A percentile compares a stretch with the other conserved stretches of the same genome.
phyloP scores from a whole-genome alignment of 192 early-diverging fungal genomes.

The Backusella sp. region DNA sequence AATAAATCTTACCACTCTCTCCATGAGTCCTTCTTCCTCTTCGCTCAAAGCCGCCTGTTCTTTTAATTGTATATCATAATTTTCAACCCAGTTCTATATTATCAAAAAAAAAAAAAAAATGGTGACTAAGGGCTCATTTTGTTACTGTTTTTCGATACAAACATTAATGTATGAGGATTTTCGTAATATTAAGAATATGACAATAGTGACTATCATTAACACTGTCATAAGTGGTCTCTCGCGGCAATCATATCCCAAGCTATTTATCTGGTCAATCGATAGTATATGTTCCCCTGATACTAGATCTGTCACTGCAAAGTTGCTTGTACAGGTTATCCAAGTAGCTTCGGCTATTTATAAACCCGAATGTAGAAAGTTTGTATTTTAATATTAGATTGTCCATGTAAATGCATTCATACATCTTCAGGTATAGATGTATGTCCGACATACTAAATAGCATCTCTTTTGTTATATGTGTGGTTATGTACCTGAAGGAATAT shows the following conservation, averaged over 20 bases:
- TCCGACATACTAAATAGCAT: not conserved
- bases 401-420: not conserved
- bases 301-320: not conserved
- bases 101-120: not conserved
- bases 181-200: not conserved
- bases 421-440: not conserved
- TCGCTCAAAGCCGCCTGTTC: not conserved
- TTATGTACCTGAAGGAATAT: not conserved
- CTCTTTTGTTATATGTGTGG: not conserved
- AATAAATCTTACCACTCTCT: not conserved
- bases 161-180: conserved; percentile 2
- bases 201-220: not conserved
- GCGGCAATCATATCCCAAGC: not conserved
- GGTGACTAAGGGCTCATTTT: not conserved
- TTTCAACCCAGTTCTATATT: not conserved
- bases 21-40: not conserved
- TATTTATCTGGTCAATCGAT: not conserved
- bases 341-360: conserved; percentile 1
- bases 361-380: not conserved
- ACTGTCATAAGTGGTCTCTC: conserved; percentile 2
- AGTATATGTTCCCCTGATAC: not conserved
- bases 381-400: not conserved
- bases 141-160: not conserved
- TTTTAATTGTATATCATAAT: not conserved
- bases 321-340: not conserved